Evolutionary conservation across 2,329 filamentous ascomycete species (phyloP).

Genomic region (Fusarium marasasianum): DNA sequence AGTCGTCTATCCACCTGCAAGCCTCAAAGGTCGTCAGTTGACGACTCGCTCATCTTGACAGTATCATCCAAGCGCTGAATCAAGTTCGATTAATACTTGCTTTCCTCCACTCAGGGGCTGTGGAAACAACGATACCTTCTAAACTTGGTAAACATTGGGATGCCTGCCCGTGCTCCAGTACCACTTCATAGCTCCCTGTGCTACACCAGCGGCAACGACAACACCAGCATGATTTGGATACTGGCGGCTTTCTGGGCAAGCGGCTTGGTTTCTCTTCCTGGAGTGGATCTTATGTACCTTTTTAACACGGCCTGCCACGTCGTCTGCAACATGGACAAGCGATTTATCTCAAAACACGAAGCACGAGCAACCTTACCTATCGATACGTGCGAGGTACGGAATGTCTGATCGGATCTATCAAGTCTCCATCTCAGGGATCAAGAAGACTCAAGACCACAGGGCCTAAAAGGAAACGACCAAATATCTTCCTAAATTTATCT

Average conservation of each 20-base stretch:
- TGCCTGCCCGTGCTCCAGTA: constrained; percentile 1
- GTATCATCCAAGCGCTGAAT: constrained; percentile 14
- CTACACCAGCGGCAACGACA: neutral
- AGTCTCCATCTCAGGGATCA: neutral
- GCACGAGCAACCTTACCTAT: constrained; percentile 1
- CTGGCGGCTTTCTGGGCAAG: constrained; percentile 8
- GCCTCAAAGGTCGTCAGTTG: neutral
- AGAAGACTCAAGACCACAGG: neutral
- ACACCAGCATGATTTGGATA: constrained; percentile 2
- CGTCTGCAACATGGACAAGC: constrained; percentile 8
- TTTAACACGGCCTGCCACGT: constrained; percentile 32
- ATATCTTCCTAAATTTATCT: neutral
- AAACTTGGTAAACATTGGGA: constrained; percentile 9
- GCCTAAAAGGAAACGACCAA: neutral
- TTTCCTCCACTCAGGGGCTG: constrained; percentile 30
- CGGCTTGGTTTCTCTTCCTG: constrained; percentile 6
- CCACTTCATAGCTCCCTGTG: constrained; percentile 7
- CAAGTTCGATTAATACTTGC: constrained; percentile 1
- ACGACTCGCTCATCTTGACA: constrained; percentile 1
- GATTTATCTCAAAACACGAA: constrained; percentile 29
- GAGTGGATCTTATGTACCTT: constrained; percentile 20
- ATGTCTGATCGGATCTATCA: neutral
- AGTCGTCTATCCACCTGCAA: constrained; percentile 5
- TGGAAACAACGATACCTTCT: constrained; percentile 15
- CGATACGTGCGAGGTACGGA: neutral